These are phyloP conservation scores for Millerozyma acaciae DNA, from an alignment of 805 yeast genomes.

Conservation along the genomic window DNA sequence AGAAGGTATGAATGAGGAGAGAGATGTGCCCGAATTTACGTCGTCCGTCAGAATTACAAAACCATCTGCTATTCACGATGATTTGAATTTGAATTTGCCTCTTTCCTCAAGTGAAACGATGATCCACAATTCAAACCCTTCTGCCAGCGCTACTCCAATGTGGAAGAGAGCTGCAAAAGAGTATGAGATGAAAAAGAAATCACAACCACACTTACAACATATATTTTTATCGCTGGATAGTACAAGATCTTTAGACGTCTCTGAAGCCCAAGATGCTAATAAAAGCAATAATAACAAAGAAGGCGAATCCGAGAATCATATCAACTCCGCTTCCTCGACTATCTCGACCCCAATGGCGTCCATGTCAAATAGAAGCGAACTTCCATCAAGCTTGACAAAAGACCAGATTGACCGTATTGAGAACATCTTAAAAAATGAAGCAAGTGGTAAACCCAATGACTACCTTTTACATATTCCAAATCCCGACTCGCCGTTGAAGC, in stretches of 20 bases:
- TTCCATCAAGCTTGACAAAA: slow-evolving; percentile 5
- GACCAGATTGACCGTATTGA: slow-evolving; percentile 15
- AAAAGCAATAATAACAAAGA: slow-evolving; percentile 5
- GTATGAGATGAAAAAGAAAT: slow-evolving; percentile 21
- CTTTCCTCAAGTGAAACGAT: slow-evolving; percentile 25
- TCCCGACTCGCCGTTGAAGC: slow-evolving; percentile 40
- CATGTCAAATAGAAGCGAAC: slow-evolving; percentile 15
- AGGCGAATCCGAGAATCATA: slow-evolving; percentile 5
- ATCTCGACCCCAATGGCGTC: slow-evolving; percentile 37
- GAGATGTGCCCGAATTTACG: slow-evolving; percentile 12
- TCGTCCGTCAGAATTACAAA: slow-evolving; percentile 16
- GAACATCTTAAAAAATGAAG: slow-evolving; percentile 19
- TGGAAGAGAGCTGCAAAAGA: slow-evolving; percentile 32
- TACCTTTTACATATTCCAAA: slow-evolving; percentile 14
- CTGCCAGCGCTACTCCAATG: slow-evolving; percentile 23
- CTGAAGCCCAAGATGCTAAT: slow-evolving; percentile 6
- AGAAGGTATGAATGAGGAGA: slow-evolving; percentile 4
- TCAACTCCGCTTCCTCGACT: slow-evolving; percentile 29
- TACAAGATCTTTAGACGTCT: slow-evolving; percentile 10
- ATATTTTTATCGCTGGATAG: slow-evolving; percentile 25
- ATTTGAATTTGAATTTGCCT: slow-evolving; percentile 12
- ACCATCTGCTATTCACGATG: slow-evolving; percentile 1
- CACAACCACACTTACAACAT: slow-evolving; percentile 26
- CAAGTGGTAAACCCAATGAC: slow-evolving; percentile 16
- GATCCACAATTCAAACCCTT: slow-evolving; percentile 25